Evolutionary conservation across 306 rosid species (phyloP).

Genomic region (Gynostemma pentaphyllum): DNA sequence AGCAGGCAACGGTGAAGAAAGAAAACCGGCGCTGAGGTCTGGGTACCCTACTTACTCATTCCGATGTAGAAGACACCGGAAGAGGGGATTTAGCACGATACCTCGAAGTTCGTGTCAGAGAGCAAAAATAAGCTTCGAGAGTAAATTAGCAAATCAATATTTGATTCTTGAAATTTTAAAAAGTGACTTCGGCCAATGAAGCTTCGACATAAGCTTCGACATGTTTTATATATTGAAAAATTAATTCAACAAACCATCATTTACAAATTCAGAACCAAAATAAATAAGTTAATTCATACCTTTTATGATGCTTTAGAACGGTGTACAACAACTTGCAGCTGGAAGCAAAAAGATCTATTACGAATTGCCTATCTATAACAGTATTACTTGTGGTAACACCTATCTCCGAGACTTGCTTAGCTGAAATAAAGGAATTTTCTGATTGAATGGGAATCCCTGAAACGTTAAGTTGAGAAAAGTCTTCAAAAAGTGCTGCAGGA

Average conservation of each 20-base stretch:
- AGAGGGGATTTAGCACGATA: too few species aligned
- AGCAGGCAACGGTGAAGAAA: too few species aligned
- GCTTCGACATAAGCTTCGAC: too few species aligned
- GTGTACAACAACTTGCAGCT: constrained; percentile 70
- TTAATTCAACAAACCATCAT: neutral
- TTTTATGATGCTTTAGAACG: constrained; percentile 57
- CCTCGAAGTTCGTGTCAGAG: too few species aligned
- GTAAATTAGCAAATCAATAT: too few species aligned
- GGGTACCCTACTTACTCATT: too few species aligned
- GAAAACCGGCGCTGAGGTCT: too few species aligned
- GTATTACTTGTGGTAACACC: constrained; percentile 22
- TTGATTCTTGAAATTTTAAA: too few species aligned
- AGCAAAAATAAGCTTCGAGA: too few species aligned
- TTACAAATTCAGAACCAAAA: neutral
- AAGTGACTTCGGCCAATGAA: too few species aligned
- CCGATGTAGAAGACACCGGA: too few species aligned
- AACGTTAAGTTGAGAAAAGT: constrained; percentile 40
- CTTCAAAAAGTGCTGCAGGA: constrained; percentile 69
- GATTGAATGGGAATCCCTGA: constrained; percentile 30
- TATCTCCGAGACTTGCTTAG: constrained; percentile 26
- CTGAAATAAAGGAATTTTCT: constrained; percentile 17
- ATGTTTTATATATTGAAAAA: too few species aligned
- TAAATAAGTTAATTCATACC: constrained; percentile 26
- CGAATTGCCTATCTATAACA: constrained; percentile 42
- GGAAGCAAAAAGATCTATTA: constrained; percentile 52